phyloP scores from a whole-genome alignment of 768 basidiomycete species.

The Russula griseocarnosa region DNA sequence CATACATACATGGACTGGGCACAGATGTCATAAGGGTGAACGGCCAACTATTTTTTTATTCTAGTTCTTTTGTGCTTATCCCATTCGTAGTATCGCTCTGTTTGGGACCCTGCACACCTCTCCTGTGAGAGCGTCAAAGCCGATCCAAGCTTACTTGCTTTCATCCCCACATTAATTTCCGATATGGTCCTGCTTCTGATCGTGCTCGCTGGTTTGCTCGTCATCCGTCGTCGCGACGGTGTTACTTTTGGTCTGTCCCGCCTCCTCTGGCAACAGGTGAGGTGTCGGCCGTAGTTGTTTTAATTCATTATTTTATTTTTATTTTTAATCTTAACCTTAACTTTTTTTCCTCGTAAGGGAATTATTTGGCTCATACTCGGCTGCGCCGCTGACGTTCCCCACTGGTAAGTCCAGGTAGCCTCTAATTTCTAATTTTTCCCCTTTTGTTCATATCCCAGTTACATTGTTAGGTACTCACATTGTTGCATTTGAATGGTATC shows the following conservation, averaged over 20 bases:
- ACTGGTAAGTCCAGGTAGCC: not conserved
- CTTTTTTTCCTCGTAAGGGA: not conserved
- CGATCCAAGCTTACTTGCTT: not conserved
- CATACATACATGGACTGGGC: not conserved
- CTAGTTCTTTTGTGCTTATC: not conserved
- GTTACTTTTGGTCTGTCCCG: not conserved
- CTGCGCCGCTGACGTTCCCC: not conserved
- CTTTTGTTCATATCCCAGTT: not conserved
- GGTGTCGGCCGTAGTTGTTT: not conserved
- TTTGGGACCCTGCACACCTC: not conserved
- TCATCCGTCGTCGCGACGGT: not conserved
- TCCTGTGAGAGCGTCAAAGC: not conserved
- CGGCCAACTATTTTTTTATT: not conserved
- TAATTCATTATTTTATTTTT: not conserved
- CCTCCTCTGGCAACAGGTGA: not conserved
- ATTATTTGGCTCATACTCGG: not conserved
- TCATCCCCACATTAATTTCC: not conserved
- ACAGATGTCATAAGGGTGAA: not conserved
- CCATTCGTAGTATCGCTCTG: not conserved
- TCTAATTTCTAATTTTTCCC: not conserved
- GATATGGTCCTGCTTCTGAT: not conserved
- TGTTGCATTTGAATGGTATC: not conserved
- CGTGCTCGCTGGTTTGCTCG: conserved; percentile 9
- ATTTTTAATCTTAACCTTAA: not conserved
- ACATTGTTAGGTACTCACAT: not conserved